Evolutionary conservation across 805 yeast species (phyloP).

Genomic region (Wickerhamiella sorbophila): DNA sequence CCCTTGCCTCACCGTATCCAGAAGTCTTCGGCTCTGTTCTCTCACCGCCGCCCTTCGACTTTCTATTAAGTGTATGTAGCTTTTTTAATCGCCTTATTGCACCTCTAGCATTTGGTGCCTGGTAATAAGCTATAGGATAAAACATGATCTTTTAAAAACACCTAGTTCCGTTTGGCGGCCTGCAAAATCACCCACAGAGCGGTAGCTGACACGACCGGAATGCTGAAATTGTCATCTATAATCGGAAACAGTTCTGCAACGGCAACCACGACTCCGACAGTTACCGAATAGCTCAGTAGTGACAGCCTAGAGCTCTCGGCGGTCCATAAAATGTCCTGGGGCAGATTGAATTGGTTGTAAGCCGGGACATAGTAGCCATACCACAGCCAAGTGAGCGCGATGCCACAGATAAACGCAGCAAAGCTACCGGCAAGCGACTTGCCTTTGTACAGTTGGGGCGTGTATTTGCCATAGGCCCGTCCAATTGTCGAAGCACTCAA

Average conservation of each 20-base stretch:
- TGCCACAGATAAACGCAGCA: constrained; percentile 73
- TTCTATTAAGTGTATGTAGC: constrained; percentile 54
- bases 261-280: constrained; percentile 73
- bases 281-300: constrained; percentile 38
- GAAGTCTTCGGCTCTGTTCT: constrained; percentile 76
- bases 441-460: constrained; percentile 58
- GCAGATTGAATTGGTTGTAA: constrained; percentile 38
- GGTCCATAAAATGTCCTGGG: constrained; percentile 53
- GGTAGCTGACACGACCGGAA: constrained; percentile 71
- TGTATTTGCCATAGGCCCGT: constrained; percentile 65
- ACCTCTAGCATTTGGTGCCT: background rate
- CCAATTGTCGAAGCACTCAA: constrained; percentile 95
- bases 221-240: constrained; percentile 87
- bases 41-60: constrained; percentile 92
- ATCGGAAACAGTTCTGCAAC: constrained; percentile 73
- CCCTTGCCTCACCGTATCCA: constrained; percentile 99
- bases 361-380: constrained; percentile 63
- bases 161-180: constrained; percentile 3
- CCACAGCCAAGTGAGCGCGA: constrained; percentile 45
- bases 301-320: constrained; percentile 43
- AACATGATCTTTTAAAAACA: background rate
- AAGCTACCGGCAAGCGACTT: constrained; percentile 83
- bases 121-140: background rate
- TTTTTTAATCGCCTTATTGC: background rate
- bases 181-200: constrained; percentile 40